Evolutionary conservation across 2,329 filamentous ascomycete species (phyloP).

Genomic region (Biscogniauxia marginata): DNA sequence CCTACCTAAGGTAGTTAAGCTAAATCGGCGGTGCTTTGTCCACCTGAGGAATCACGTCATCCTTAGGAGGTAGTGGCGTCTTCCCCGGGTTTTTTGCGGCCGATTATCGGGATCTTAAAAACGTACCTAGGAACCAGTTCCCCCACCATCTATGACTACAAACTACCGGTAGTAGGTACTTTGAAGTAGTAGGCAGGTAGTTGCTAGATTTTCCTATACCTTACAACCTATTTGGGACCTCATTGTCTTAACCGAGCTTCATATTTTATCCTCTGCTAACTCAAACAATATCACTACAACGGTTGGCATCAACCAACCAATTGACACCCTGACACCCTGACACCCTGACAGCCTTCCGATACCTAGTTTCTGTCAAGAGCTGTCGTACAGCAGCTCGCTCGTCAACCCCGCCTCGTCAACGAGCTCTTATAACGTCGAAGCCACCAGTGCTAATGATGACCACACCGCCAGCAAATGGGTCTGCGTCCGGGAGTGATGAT

Average conservation of each 20-base stretch:
- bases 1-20: no score
- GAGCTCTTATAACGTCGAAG: neutral
- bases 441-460: conserved; percentile 16
- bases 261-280: conserved; percentile 4
- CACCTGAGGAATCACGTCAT: conserved; percentile 29
- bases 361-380: neutral
- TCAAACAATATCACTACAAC: conserved; percentile 3
- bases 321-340: neutral
- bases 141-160: neutral
- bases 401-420: neutral
- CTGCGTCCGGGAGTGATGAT: conserved; percentile 32
- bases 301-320: neutral
- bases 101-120: conserved; percentile 31
- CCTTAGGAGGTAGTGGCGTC: conserved; percentile 16
- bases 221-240: no score
- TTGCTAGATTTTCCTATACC: conserved; percentile 7
- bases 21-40: conserved; percentile 16
- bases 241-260: neutral
- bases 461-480: conserved; percentile 27
- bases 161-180: conserved; percentile 3
- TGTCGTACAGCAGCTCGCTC: neutral
- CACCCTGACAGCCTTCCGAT: no score
- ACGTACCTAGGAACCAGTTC: neutral
- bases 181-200: conserved; percentile 15
- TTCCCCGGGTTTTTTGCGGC: conserved; percentile 25